Base-by-base conservation (phyloP, 768 basidiomycete genomes). In the Boletus vermiculosoides region DNA sequence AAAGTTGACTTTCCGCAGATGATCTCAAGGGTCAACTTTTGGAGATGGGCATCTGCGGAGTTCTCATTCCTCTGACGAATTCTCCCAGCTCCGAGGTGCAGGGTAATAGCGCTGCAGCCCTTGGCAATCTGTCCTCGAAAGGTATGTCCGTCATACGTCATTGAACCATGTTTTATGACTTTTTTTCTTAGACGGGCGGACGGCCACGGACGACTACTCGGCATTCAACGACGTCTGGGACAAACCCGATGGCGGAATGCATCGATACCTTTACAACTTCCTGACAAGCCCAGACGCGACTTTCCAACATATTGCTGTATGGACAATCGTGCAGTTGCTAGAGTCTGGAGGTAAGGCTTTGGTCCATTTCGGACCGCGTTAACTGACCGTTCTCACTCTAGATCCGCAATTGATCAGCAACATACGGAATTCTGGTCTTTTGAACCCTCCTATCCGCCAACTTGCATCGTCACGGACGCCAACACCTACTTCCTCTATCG, bases 251-350 rank as follows among this genome's bases (percentile, higher is more conserved):
- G 97, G 95, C 20, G 97, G 97, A 42, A 88, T 99, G 81, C 96
- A 98, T 71, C 84, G 83, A 58, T 99, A 99, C 74, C 80, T 99
- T 44, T 88, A 92, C 69, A 84, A 92, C 45, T 99, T 99, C 84
- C 75, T 99, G 64, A 92, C 85, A 41, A 95, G 92, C 67, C 78
- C 90, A 7, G 97, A 99, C 67, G 88, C 92, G 15, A 99, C 97
- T 1, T 99, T 99, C 87, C 95, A 98, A 72, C 97, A 99, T 69
- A 99, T 98, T 60, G 97, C 97, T 34, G 94, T 99, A 44, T 99
- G 97, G 97, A 98, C 97, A 0, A 95, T 98, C 63, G 95, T 98
- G 25, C 97, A 99, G 69, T 76, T 99, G 22, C 80, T 99, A 28
- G 97, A 99, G 71, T 96, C 96, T n/a, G 91, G 92, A 59, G 92